These are phyloP conservation scores for Strigomonas culicis DNA, from an alignment of 208 protist genomes.

Conservation along the genomic window DNA sequence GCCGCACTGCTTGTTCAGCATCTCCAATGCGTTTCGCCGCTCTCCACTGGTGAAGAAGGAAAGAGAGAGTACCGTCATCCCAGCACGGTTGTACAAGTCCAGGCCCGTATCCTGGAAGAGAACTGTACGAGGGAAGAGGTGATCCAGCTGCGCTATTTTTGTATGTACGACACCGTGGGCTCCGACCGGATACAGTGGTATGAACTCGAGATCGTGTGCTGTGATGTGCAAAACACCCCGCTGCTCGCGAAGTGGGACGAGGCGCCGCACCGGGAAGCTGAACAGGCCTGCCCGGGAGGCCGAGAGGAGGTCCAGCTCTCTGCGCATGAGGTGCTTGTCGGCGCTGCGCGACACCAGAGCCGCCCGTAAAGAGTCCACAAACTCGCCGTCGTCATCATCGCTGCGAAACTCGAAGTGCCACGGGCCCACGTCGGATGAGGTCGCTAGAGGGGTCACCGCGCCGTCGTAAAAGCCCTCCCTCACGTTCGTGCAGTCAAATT, in stretches of 20 bases:
- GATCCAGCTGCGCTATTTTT: constrained; percentile 2
- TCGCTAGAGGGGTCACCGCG: neutral
- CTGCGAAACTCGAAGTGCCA: constrained; percentile 11
- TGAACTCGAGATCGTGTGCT: constrained; percentile 16
- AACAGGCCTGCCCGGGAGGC: neutral
- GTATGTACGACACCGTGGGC: constrained; percentile 12
- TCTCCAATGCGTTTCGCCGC: constrained; percentile 20
- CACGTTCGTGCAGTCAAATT: constrained; percentile 5
- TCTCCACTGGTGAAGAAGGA: constrained; percentile 22
- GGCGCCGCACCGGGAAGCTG: constrained; percentile 31
- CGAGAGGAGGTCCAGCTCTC: constrained; percentile 7
- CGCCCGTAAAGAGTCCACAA: neutral
- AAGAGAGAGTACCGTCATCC: constrained; percentile 24
- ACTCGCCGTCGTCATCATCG: neutral
- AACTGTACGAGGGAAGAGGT: constrained; percentile 36
- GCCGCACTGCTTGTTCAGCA: constrained; percentile 15
- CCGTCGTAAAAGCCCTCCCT: constrained; percentile 4
- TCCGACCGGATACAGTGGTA: constrained; percentile 27
- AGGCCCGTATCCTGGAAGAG: constrained; percentile 38
- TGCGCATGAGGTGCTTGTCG: constrained; percentile 16
- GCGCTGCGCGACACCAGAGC: neutral
- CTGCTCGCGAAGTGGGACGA: constrained; percentile 46
- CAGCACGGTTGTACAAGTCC: constrained; percentile 25
- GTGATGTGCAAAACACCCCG: constrained; percentile 32
- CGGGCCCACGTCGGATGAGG: neutral